Conservation (phyloP, 768 basidiomycete genomes). For the Phaeotremella fagi region DNA sequence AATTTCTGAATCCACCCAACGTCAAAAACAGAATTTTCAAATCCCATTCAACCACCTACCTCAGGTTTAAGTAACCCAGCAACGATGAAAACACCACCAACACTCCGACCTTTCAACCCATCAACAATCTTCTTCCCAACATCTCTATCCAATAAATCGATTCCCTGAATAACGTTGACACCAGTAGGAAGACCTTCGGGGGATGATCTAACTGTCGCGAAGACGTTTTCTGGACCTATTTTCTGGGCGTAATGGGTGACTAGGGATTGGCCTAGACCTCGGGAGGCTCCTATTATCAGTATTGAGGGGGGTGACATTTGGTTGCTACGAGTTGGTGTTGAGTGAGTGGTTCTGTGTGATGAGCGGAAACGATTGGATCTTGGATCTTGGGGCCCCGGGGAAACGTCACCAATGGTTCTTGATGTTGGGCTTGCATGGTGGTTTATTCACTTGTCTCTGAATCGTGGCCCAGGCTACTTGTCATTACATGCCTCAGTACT, state of each 20-base stretch:
- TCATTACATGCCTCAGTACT: too few species aligned
- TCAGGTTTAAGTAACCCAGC: conserved; percentile 52
- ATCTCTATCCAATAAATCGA: conserved; percentile 49
- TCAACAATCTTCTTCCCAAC: conserved; percentile 50
- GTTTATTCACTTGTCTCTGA: too few species aligned
- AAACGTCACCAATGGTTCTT: too few species aligned
- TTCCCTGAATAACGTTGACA: conserved; percentile 48
- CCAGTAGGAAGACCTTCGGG: conserved; percentile 42
- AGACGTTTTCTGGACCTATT: conserved; percentile 41
- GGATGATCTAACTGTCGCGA: conserved; percentile 50
- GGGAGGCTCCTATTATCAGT: conserved; percentile 53
- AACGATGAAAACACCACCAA: conserved; percentile 50
- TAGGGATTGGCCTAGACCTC: conserved; percentile 53
- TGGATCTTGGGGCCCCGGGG: too few species aligned
- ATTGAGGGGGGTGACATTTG: conserved; percentile 5
- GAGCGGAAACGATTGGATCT: too few species aligned
- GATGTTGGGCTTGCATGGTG: too few species aligned
- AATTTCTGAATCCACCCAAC: conserved; percentile 41
- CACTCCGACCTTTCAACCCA: conserved; percentile 44
- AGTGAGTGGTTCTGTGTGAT: too few species aligned
- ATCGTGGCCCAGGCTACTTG: too few species aligned
- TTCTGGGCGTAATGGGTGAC: conserved; percentile 31
- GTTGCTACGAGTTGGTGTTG: background rate
- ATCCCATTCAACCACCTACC: conserved; percentile 32
- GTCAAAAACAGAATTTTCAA: background rate